Conservation (phyloP, 1,284 basidiomycete species). For the Puccinia coronata region DNA sequence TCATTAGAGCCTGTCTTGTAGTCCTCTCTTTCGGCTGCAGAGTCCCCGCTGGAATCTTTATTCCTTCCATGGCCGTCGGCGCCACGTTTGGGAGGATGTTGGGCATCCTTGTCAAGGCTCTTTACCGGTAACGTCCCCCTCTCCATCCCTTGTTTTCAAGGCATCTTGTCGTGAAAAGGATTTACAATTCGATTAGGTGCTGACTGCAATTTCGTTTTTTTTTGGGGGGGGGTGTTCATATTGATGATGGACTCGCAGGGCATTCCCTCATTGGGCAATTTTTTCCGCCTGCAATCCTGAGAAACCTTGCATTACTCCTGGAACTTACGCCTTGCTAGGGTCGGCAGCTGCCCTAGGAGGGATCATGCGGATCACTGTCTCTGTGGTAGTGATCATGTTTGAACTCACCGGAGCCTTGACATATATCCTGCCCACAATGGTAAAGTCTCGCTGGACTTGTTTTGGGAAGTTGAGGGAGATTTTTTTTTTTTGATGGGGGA, state of each 20-base stretch:
- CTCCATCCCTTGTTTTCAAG: too few relatives aligned
- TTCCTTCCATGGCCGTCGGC: conserved; percentile 96
- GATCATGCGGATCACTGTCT: conserved; percentile 93
- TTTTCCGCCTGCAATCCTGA: conserved; percentile 89
- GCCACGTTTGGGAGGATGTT: conserved; percentile 94
- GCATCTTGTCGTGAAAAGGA: too few relatives aligned
- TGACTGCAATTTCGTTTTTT: not conserved
- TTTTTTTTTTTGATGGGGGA: conserved; percentile 8
- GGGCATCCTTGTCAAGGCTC: conserved; percentile 88
- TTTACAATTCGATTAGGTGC: too few relatives aligned
- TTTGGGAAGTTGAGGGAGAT: not conserved
- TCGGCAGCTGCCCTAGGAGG: conserved; percentile 95
- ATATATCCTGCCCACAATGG: conserved; percentile 98
- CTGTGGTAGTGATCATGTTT: conserved; percentile 99
- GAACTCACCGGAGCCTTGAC: conserved; percentile 98
- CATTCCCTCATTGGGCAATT: conserved; percentile 77
- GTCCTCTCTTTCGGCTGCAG: conserved; percentile 93
- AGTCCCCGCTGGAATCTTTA: conserved; percentile 95
- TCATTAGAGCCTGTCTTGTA: conserved; percentile 81
- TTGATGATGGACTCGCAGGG: too few relatives aligned
- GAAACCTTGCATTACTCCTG: conserved; percentile 94
- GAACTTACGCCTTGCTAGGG: conserved; percentile 92
- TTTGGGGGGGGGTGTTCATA: too few relatives aligned
- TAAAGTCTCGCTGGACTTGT: conserved; percentile 56
- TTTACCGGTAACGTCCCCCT: conserved; percentile 84